Conservation (phyloP, 2,329 filamentous ascomycete genomes). For the Chaetomium sp. region DNA sequence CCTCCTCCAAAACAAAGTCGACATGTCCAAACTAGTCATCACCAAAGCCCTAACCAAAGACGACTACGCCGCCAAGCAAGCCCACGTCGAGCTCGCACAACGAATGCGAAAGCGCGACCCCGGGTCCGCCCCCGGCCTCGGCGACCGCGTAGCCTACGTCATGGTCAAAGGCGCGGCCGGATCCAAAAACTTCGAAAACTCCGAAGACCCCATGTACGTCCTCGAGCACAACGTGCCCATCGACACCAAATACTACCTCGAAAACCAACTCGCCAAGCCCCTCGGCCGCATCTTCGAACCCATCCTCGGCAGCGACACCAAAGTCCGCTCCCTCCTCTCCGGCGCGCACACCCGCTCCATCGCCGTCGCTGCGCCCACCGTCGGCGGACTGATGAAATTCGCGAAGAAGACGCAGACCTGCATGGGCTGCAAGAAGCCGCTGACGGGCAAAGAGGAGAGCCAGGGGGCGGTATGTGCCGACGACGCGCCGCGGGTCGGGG, state of each 20-base stretch:
- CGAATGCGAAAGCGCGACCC: constrained; percentile 97
- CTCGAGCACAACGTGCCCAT: constrained; percentile 97
- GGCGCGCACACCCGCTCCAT: constrained; percentile 95
- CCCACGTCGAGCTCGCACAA: constrained; percentile 89
- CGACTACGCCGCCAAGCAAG: constrained; percentile 86
- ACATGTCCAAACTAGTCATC: constrained; percentile 99
- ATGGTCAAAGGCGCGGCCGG: constrained; percentile 88
- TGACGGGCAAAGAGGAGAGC: constrained; percentile 71
- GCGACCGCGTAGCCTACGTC: constrained; percentile 95
- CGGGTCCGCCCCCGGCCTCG: constrained; percentile 84
- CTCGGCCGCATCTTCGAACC: constrained; percentile 95
- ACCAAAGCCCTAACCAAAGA: constrained; percentile 93
- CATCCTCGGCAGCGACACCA: constrained; percentile 80
- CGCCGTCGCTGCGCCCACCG: constrained; percentile 80
- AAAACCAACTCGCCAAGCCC: constrained; percentile 96
- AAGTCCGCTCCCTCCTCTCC: constrained; percentile 75
- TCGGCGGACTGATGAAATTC: constrained; percentile 97
- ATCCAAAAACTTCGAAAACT: constrained; percentile 93
- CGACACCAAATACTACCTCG: constrained; percentile 96
- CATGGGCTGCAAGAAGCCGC: constrained; percentile 97
- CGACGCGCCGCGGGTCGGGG: constrained; percentile 77
- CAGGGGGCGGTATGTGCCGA: constrained; percentile 82
- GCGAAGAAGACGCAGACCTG: constrained; percentile 96
- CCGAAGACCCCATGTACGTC: constrained; percentile 94
- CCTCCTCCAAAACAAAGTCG: constrained; percentile 91